Percentiles rank a stretch among this genome's conserved stretches.
These are phyloP conservation scores for Acanthamoeba royreba DNA, from an alignment of 208 protist species.

Conservation along the genomic window DNA sequence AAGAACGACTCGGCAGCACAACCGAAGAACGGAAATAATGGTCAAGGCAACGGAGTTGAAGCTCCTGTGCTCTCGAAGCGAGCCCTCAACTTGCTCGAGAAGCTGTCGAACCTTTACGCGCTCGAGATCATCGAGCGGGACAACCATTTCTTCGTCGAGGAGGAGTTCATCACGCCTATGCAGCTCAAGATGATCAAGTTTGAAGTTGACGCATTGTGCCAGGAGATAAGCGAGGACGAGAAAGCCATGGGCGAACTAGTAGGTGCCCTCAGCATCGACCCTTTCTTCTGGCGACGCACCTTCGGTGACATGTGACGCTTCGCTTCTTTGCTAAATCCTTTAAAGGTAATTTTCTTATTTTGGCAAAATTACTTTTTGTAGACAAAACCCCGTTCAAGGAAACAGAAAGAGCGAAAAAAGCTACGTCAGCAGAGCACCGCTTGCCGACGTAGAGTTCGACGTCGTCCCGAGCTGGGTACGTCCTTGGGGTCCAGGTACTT, in stretches of 20 bases:
- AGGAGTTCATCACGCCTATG: not conserved
- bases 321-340: no score
- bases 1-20: not conserved
- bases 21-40: not conserved
- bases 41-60: not conserved
- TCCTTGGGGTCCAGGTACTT: no score
- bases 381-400: no score
- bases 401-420: no score
- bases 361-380: no score
- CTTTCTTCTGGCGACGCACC: not conserved
- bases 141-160: not conserved
- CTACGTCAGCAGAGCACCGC: no score
- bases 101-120: not conserved
- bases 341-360: no score
- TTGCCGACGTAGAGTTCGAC: no score
- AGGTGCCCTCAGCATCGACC: not conserved
- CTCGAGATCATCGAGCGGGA: conserved; percentile 4
- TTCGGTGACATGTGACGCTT: no score
- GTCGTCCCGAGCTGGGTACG: no score
- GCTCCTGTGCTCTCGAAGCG: not conserved
- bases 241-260: not conserved
- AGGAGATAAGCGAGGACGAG: not conserved
- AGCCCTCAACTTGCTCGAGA: not conserved
- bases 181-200: conserved; percentile 6
- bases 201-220: not conserved